Evolutionary conservation across 192 early-diverging fungal genomes (phyloP).

Genomic region (Diversispora epigaea): DNA sequence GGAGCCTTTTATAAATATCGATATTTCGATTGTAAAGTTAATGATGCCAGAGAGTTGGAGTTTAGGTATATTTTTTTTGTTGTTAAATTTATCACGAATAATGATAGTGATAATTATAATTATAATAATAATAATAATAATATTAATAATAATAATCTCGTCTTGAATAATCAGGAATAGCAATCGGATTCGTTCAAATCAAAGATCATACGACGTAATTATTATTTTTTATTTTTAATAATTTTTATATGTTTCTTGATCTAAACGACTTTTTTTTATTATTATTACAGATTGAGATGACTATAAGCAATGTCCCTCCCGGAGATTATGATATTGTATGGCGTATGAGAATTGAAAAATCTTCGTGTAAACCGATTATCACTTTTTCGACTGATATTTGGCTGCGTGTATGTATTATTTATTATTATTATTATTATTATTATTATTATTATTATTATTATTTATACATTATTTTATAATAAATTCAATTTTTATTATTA

Average conservation of each 20-base stretch:
- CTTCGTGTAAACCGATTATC: neutral
- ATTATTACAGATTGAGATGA: conserved; percentile 8
- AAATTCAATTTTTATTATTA: too few species aligned
- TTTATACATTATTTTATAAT: too few species aligned
- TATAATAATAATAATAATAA: neutral
- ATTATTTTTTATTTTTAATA: neutral
- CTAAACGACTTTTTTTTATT: neutral
- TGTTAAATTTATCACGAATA: neutral
- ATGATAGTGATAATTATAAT: neutral
- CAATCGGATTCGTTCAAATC: neutral
- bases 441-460: too few species aligned
- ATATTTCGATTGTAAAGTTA: neutral
- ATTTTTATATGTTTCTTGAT: neutral
- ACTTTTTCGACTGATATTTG: neutral
- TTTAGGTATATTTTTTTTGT: neutral
- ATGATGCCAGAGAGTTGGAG: neutral
- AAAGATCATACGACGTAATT: neutral
- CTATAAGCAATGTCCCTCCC: conserved; percentile 11
- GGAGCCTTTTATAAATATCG: conserved; percentile 3
- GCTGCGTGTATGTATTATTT: neutral
- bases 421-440: neutral
- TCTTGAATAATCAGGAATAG: neutral
- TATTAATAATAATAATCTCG: neutral
- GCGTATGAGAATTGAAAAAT: conserved; percentile 14
- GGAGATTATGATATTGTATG: conserved; percentile 9